phyloP scores from a whole-genome alignment of 345 rosid genomes.

The Eucalyptus curtisii region DNA sequence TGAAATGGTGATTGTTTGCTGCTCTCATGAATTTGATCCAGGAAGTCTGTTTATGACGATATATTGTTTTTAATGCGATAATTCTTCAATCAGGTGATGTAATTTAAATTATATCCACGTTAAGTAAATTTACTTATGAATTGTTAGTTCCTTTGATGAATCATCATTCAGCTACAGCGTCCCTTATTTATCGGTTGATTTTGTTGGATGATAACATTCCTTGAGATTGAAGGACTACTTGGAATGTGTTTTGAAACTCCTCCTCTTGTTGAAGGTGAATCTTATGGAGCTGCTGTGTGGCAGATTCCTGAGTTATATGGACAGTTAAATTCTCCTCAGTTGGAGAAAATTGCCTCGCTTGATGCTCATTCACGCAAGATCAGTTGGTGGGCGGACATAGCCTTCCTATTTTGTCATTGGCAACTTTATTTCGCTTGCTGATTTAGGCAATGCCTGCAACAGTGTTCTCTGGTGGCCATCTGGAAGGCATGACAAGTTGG shows the following conservation, averaged over 20 bases:
- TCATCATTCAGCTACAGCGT: neutral
- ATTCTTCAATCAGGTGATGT: neutral
- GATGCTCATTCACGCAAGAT: constrained; percentile 75
- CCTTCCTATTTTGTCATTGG: neutral
- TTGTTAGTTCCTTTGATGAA: neutral
- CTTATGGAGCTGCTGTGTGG: constrained; percentile 90
- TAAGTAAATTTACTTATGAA: neutral
- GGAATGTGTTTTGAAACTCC: neutral
- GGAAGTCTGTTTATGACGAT: neutral
- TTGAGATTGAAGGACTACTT: neutral
- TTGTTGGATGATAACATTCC: neutral
- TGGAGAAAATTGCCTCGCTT: constrained; percentile 74
- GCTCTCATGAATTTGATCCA: neutral
- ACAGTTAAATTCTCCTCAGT: constrained; percentile 69
- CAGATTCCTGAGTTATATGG: constrained; percentile 96
- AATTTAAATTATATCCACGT: neutral
- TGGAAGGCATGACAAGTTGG: constrained; percentile 72
- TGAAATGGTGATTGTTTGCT: neutral
- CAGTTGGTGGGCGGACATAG: constrained; percentile 53
- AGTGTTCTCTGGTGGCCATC: constrained; percentile 89
- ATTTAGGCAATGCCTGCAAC: neutral
- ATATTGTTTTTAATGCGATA: neutral
- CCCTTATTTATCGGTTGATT: neutral
- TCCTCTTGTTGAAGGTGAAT: constrained; percentile 38
- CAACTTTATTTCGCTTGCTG: neutral